A percentile compares a stretch with the other conserved stretches of the same genome.
Conservation (phyloP, 495 filamentous ascomycete species). For the Neurospora tetraspora region DNA sequence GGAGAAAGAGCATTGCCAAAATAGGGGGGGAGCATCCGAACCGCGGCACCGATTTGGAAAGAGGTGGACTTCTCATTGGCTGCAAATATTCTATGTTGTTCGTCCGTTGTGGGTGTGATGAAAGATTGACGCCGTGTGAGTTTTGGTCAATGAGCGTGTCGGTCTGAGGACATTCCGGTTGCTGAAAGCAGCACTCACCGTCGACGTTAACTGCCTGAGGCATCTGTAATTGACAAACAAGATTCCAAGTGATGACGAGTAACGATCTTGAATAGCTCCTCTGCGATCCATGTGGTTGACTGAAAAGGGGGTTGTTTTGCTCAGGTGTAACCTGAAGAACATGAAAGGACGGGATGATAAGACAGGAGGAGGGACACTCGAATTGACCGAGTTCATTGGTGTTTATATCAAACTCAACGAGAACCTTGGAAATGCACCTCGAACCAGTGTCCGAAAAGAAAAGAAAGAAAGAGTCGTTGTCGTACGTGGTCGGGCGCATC, state of each 20-base stretch:
- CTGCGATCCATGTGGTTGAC: neutral
- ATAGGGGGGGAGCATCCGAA: neutral
- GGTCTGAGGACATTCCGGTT: neutral
- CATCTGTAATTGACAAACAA: neutral
- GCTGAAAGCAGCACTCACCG: neutral
- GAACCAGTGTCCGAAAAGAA: neutral
- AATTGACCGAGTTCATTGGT: neutral
- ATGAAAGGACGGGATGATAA: neutral
- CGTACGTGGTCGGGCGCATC: neutral
- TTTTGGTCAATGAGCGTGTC: neutral
- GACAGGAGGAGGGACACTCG: neutral
- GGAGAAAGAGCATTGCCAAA: neutral
- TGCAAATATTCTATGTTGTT: neutral
- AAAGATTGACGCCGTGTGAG: neutral
- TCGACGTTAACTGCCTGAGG: neutral
- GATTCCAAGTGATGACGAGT: neutral
- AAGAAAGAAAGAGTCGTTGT: neutral
- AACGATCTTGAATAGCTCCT: neutral
- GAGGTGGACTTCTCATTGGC: neutral
- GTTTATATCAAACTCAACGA: neutral
- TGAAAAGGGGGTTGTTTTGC: neutral
- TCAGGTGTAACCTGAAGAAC: neutral
- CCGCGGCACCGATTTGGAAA: neutral
- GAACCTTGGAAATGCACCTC: neutral
- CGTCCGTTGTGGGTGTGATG: neutral